These are phyloP conservation scores for Coccomyxa sp. DNA, from an alignment of 139 green algal genomes.

Conservation along the genomic window DNA sequence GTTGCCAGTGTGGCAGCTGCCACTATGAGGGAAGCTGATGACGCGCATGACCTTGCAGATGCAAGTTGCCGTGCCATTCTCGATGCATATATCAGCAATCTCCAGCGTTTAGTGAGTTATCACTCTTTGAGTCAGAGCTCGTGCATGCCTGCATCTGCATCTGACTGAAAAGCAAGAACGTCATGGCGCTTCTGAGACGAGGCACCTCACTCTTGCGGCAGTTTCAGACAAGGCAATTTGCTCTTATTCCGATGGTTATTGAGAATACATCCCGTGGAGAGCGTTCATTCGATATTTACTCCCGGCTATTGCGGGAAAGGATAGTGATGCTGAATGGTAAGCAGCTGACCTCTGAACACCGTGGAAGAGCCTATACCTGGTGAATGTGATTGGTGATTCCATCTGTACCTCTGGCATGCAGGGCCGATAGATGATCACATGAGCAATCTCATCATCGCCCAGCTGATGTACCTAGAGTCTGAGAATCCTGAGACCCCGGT, in stretches of 20 bases:
- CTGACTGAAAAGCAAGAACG: too few species aligned
- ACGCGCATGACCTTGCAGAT: too few species aligned
- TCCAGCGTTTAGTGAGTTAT: too few species aligned
- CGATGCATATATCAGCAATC: too few species aligned
- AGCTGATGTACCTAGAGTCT: slow-evolving; percentile 92
- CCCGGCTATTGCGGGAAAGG: slow-evolving; percentile 82
- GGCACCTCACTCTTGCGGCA: neutral
- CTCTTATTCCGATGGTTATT: slow-evolving; percentile 64
- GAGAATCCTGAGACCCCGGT: slow-evolving; percentile 91
- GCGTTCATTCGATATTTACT: slow-evolving; percentile 93
- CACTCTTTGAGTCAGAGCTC: too few species aligned
- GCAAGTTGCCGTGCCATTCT: too few species aligned
- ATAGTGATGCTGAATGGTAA: slow-evolving; percentile 79
- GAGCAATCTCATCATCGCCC: slow-evolving; percentile 77
- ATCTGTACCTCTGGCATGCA: slow-evolving; percentile 32
- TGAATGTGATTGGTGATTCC: neutral
- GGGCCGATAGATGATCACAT: slow-evolving; percentile 81
- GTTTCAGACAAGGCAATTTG: neutral
- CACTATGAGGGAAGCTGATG: too few species aligned
- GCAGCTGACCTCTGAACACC: neutral
- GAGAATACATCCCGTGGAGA: slow-evolving; percentile 60
- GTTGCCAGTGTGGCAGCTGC: too few species aligned
- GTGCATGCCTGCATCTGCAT: too few species aligned
- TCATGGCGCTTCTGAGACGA: too few species aligned
- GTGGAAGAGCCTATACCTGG: neutral